These are phyloP conservation scores for Niveomyces coronatus DNA, from an alignment of 2,329 filamentous ascomycete species.

Conservation along the genomic window DNA sequence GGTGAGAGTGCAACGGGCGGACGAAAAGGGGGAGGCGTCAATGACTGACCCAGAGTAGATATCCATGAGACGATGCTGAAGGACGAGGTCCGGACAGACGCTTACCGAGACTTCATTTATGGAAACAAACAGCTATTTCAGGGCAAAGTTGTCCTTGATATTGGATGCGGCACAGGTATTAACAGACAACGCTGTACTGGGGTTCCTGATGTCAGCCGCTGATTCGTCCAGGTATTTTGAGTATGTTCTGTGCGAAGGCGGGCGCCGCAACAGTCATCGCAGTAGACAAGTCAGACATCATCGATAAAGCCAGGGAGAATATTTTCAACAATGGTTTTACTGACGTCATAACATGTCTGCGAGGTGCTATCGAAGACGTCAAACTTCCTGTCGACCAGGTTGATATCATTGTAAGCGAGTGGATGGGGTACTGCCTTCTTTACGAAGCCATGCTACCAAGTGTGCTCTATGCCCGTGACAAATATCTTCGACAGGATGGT, in stretches of 20 bases:
- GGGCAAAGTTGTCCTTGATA: conserved; percentile 79
- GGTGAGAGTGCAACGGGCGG: conserved; percentile 31
- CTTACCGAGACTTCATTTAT: conserved; percentile 93
- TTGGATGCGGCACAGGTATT: conserved; percentile 67
- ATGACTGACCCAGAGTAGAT: conserved; percentile 37
- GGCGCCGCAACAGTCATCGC: conserved; percentile 80
- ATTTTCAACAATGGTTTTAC: conserved; percentile 70
- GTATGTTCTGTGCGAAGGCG: conserved; percentile 88
- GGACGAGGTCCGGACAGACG: conserved; percentile 76
- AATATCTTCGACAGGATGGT: conserved; percentile 69
- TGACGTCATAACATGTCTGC: conserved; percentile 65
- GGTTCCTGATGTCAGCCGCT: neutral
- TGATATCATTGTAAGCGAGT: conserved; percentile 92
- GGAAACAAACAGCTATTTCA: conserved; percentile 79
- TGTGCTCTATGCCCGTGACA: conserved; percentile 78
- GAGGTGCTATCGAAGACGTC: conserved; percentile 84
- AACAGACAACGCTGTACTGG: neutral
- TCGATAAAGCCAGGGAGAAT: conserved; percentile 76
- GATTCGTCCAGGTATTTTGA: conserved; percentile 56
- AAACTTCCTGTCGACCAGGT: conserved; percentile 66
- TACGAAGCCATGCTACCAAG: conserved; percentile 96
- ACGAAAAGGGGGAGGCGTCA: neutral
- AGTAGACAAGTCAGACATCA: conserved; percentile 87
- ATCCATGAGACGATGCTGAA: conserved; percentile 97
- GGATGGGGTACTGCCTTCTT: conserved; percentile 92